Evolutionary conservation across 331 rosid species (phyloP).

Genomic region (Arachis monticola): DNA sequence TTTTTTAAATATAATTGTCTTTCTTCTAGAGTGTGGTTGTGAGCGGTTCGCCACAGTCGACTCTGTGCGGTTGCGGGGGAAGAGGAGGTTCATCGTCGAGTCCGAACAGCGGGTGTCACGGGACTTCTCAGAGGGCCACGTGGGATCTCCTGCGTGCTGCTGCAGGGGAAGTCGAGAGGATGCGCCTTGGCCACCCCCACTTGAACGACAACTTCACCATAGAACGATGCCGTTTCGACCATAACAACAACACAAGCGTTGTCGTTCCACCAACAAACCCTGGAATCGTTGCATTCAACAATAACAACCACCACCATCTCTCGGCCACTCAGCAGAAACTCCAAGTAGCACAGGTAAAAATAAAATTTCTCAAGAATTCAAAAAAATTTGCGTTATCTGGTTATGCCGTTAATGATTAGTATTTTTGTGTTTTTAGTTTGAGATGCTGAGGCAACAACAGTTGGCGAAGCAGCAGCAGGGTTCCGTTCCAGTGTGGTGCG

Average conservation of each 20-base stretch:
- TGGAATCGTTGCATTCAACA: constrained; percentile 36
- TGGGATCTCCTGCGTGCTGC: constrained; percentile 78
- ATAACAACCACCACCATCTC: constrained; percentile 24
- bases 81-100: constrained; percentile 54
- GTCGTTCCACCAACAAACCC: constrained; percentile 43
- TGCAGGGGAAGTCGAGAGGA: constrained; percentile 71
- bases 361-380: constrained; percentile 5
- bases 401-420: too few relatives aligned
- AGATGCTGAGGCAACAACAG: constrained; percentile 60
- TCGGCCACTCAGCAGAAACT: constrained; percentile 56
- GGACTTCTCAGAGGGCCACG: constrained; percentile 43
- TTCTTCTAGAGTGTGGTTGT: constrained; percentile 36
- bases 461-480: constrained; percentile 36
- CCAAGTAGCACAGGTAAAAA: constrained; percentile 62
- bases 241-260: constrained; percentile 33
- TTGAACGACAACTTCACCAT: too few relatives aligned
- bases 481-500: constrained; percentile 13
- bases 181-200: constrained; percentile 40
- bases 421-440: constrained; percentile 38
- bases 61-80: constrained; percentile 48
- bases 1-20: not conserved
- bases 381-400: too few relatives aligned
- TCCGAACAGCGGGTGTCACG: constrained; percentile 50
- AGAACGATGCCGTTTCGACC: constrained; percentile 31
- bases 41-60: constrained; percentile 71